Conservation (phyloP, 2,329 filamentous ascomycete genomes). For the Fusarium torreyae region DNA sequence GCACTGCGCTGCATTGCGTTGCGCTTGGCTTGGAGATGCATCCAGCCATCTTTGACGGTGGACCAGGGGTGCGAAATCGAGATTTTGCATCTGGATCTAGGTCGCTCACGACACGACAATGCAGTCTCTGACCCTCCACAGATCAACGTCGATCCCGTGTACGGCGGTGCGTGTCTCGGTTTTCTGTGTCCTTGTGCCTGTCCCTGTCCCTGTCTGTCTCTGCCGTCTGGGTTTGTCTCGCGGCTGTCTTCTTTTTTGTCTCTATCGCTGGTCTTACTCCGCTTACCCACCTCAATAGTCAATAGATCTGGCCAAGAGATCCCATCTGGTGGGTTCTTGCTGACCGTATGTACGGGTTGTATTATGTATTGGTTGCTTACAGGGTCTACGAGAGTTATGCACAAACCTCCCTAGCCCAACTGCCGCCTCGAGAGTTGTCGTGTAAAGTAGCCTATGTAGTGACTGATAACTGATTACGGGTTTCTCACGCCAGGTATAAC, state of each 20-base stretch:
- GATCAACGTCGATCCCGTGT: constrained; percentile 48
- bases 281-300: background rate
- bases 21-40: background rate
- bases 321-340: background rate
- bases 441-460: background rate
- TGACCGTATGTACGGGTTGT: no score
- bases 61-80: constrained; percentile 43
- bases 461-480: background rate
- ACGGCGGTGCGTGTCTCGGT: constrained; percentile 25
- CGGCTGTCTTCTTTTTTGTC: constrained; percentile 14
- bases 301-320: background rate
- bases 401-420: background rate
- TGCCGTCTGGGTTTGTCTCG: background rate
- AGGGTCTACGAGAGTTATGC: background rate
- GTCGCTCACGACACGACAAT: constrained; percentile 34
- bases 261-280: no score
- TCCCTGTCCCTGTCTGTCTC: constrained; percentile 11
- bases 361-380: no score
- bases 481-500: constrained; percentile 1
- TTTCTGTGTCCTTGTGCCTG: constrained; percentile 11
- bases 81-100: constrained; percentile 49
- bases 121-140: constrained; percentile 38
- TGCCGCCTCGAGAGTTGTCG: background rate
- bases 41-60: constrained; percentile 11
- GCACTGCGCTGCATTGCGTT: background rate